Base-by-base conservation (phyloP, 345 rosid genomes). In the Euphorbia tirucalli region DNA sequence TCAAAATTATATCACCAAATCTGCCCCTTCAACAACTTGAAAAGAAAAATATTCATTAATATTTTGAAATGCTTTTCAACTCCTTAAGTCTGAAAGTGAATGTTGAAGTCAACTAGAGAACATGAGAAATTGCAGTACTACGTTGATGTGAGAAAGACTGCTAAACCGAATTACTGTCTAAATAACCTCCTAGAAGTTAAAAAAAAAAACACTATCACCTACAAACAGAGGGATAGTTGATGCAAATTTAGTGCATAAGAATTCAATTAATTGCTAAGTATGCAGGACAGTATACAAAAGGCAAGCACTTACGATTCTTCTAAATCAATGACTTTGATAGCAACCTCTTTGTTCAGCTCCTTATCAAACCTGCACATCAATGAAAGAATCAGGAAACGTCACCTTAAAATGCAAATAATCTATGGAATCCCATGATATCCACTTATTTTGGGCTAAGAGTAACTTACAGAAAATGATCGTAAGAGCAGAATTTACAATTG, bases 301-400 rank as follows among this genome's bases (percentile, higher is more conserved):
- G 22, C 68, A 19, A 63, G 52, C 19, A 85, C 98, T 90, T 88
- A 95, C 98, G 99, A 93, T 87, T 95, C 99, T 83, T 95, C 99
- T 70, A 95, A 86, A 79, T 95, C 99, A 78, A 95, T 95, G 71
- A 95, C 99, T 87, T 95, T 95, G 69, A 95, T 95, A 71, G 99
- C 99, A 82, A 95, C 97, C 31, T 88, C 98, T 85, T 93, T 93
- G 88, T 87, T 87, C 76, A 95, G 94, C 39, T 87, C 98, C 83
- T 85, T 87, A 71, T 95, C 99, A 85, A 90, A 95, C 86, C 99
- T 95, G 90, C 78, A 82, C 73, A 80, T 68, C 76, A 72, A 63
- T 66, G 67, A 85, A 64, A 59, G 70, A 11, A 59, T 75, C 70
- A 85, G 64, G 25, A 37, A 35, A 65, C 68, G 21, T 48, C 18